Percentiles rank a stretch among this genome's conserved stretches.
Conservation (phyloP, 2,329 filamentous ascomycete species). For the Colletotrichum neosansevieriae region DNA sequence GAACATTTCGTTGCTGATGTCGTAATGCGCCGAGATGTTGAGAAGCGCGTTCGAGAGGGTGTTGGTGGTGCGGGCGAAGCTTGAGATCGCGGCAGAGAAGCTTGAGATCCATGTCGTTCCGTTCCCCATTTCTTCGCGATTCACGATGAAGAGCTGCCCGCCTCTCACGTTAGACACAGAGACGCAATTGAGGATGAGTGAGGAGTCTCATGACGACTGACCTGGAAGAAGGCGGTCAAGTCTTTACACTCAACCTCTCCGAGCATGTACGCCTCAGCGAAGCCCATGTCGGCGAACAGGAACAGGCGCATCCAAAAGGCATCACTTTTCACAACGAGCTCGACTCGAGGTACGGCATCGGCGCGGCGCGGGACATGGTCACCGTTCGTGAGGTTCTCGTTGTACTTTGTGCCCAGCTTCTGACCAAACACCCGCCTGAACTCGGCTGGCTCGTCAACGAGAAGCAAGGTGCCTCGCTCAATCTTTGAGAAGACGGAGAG, state of each 20-base stretch:
- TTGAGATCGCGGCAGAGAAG: conserved; percentile 68
- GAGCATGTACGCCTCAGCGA: conserved; percentile 80
- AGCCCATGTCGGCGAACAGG: conserved; percentile 81
- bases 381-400: conserved; percentile 52
- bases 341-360: conserved; percentile 56
- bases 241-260: conserved; percentile 76
- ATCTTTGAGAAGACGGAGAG: conserved; percentile 60
- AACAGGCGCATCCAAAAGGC: conserved; percentile 78
- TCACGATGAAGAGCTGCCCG: conserved; percentile 75
- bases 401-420: conserved; percentile 54
- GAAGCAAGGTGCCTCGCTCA: conserved; percentile 59
- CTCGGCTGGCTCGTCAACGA: conserved; percentile 60
- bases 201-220: conserved; percentile 46
- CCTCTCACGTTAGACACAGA: conserved; percentile 39
- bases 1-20: conserved; percentile 83
- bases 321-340: conserved; percentile 72
- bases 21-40: conserved; percentile 80
- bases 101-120: conserved; percentile 72
- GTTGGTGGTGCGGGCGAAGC: conserved; percentile 68
- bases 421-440: conserved; percentile 60
- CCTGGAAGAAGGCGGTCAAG: conserved; percentile 76
- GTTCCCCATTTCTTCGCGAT: conserved; percentile 73
- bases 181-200: neutral
- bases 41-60: conserved; percentile 69
- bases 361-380: conserved; percentile 47